Conservation (phyloP, 108 stramenopile genomes). For the Aurantiochytrium sp. region DNA sequence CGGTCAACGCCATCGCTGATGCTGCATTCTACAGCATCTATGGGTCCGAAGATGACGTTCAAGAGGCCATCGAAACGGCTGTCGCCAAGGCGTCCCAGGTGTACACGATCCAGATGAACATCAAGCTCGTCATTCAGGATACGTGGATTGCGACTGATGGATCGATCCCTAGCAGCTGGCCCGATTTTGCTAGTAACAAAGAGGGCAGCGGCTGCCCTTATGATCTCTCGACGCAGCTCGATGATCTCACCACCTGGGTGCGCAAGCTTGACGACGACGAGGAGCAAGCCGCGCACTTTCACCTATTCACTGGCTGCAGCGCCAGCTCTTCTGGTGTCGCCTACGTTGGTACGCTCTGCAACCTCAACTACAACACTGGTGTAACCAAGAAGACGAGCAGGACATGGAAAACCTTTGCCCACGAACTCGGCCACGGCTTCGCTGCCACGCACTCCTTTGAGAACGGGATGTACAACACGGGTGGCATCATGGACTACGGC, state of each 20-base stretch:
- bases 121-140: background rate
- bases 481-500: slow-evolving; percentile 12
- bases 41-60: background rate
- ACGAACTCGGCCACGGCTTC: background rate
- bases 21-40: background rate
- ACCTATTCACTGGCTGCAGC: background rate
- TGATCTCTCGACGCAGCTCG: background rate
- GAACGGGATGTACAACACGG: background rate
- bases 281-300: background rate
- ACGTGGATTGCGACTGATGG: background rate
- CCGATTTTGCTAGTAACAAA: background rate
- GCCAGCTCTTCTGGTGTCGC: background rate
- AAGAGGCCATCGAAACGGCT: background rate
- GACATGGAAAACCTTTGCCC: background rate
- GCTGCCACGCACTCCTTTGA: background rate
- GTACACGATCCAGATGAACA: background rate
- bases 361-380: background rate
- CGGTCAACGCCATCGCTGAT: background rate
- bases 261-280: background rate
- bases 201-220: background rate
- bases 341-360: background rate
- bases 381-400: background rate
- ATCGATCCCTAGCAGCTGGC: background rate
- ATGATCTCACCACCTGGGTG: background rate
- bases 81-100: background rate